Percentiles rank a stretch among this genome's conserved stretches.
These are phyloP conservation scores for Melaleuca alternifolia DNA, from an alignment of 345 rosid species.

Conservation along the genomic window DNA sequence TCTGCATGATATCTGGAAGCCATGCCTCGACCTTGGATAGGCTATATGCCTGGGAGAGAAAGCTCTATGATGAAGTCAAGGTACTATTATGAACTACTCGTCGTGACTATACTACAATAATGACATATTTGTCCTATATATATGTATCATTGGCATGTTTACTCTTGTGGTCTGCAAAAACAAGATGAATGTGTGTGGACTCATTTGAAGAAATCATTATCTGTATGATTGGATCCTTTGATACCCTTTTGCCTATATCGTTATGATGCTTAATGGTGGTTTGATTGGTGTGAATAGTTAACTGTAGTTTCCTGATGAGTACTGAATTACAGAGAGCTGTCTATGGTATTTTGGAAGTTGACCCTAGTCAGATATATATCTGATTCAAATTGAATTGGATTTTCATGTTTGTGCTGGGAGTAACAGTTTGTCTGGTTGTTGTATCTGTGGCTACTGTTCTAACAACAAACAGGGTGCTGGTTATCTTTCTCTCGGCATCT, in stretches of 20 bases:
- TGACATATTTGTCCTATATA: background rate
- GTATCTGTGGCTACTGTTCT: background rate
- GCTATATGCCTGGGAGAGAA: constrained; percentile 94
- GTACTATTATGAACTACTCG: constrained; percentile 18
- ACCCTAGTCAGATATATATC: background rate
- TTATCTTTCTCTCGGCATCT: background rate
- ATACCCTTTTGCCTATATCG: background rate
- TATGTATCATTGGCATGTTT: background rate
- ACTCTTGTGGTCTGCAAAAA: background rate
- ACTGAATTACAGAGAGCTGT: background rate
- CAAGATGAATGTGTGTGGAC: background rate
- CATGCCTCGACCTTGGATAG: constrained; percentile 96
- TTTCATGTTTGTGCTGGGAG: background rate
- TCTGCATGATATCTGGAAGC: constrained; percentile 85
- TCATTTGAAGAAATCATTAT: background rate
- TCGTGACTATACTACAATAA: background rate
- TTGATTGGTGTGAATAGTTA: background rate
- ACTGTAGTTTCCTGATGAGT: background rate
- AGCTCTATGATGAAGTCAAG: constrained; percentile 97
- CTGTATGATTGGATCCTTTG: background rate
- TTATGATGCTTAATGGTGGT: background rate
- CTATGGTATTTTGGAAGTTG: background rate
- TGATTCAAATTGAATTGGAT: background rate
- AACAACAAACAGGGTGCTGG: background rate
- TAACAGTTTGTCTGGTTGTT: background rate